These are phyloP conservation scores for Globisporangium splendens DNA, from an alignment of 352 stramenopile genomes.

Conservation along the genomic window DNA sequence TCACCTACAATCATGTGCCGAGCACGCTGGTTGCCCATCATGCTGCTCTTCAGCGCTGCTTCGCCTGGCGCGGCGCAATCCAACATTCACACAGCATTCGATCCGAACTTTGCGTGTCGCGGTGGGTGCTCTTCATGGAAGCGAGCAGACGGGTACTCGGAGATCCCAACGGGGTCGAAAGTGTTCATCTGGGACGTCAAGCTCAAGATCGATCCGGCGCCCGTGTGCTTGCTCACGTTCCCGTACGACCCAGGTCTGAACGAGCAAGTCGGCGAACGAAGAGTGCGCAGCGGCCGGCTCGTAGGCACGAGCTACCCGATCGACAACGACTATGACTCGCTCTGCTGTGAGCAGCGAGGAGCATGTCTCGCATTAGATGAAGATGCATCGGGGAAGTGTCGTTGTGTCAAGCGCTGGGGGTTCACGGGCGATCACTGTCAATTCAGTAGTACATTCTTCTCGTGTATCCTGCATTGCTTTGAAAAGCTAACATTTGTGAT, in stretches of 20 bases:
- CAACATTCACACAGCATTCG: conserved; percentile 15
- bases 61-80: not conserved
- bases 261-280: conserved; percentile 51
- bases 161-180: conserved; percentile 41
- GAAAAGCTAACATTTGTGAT: too few species aligned
- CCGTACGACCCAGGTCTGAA: conserved; percentile 56
- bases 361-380: conserved; percentile 40
- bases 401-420: conserved; percentile 61
- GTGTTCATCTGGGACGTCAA: conserved; percentile 71
- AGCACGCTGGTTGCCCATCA: too few species aligned
- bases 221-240: conserved; percentile 46
- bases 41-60: not conserved
- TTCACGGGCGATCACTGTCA: conserved; percentile 69
- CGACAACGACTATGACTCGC: conserved; percentile 64
- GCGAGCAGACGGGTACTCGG: conserved; percentile 38
- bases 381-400: conserved; percentile 58
- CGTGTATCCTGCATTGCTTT: not conserved
- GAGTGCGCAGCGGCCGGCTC: conserved; percentile 56
- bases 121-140: conserved; percentile 61
- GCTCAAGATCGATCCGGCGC: conserved; percentile 48
- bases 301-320: conserved; percentile 65
- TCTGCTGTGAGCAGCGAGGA: conserved; percentile 66
- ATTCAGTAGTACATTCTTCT: conserved; percentile 38
- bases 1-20: too few species aligned
- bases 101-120: conserved; percentile 64